Base-by-base conservation (phyloP, 345 rosid genomes). In the Rhodomyrtus tomentosa region DNA sequence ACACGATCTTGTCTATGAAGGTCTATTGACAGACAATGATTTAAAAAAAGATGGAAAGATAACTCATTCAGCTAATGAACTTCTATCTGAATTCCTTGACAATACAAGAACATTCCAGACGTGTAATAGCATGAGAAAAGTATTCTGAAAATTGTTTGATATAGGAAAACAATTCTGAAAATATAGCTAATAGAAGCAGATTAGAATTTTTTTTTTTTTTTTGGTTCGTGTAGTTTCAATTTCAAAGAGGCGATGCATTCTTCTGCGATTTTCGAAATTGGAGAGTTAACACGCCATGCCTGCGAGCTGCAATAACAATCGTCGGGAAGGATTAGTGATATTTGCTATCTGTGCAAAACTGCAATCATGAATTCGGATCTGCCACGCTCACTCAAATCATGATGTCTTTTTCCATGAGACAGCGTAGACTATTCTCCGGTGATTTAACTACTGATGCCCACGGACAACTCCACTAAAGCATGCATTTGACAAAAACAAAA, bases 231-330 rank as follows among this genome's bases (percentile, higher is more conserved):
- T 18, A 7, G 76, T 36, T 36, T 68, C 25, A 32, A 68, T 36
- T 68, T 68, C 76, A 68, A 68, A 68, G 45, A 68, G 3, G 32
- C 0, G 0, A 68, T 36, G 13, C 24, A 68, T 68, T 68, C 76
- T 68, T 68, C 25, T 0, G 2, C 13, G 0, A 4, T 18, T 68
- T 32, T 68, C 18, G 45, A 36, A 68, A 9, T 68, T 36, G 76
- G 45, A 18, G 0, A 32, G 25, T 2, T 36, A 68, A 8, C 25
- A 68, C 0, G 0, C 45, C 4, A 0, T 68, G 76, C 45, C 25
- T 68, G 76, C 7, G 1, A 36, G 45, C 45, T 4, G 7, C 25
- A 4, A 18, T 18, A 68, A 32, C 40, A 68, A 68, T 68, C 0
- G 1, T 68, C 1, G 0, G 1, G 45, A 68, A 32, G 24, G 36